phyloP scores from a whole-genome alignment of 148 eudicot species.

The Nyssa sinensis region DNA sequence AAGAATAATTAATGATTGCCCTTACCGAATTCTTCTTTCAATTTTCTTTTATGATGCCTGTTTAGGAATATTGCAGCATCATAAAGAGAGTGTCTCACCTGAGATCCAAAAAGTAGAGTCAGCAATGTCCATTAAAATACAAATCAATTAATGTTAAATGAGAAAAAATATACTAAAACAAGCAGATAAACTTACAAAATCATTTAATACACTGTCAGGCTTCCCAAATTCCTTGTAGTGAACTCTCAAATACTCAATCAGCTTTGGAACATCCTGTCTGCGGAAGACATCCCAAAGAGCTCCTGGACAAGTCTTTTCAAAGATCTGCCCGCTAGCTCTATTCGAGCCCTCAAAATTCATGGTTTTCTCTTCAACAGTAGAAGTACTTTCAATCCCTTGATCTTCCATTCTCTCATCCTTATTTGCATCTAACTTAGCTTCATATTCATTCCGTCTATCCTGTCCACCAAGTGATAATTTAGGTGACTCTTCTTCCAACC shows the following conservation, averaged over 20 bases:
- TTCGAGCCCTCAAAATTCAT: conserved; percentile 39
- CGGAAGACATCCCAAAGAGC: conserved; percentile 92
- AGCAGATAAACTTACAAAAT: conserved; percentile 39
- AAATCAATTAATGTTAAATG: conserved; percentile 1
- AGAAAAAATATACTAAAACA: conserved; percentile 11
- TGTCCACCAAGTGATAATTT: conserved; percentile 28
- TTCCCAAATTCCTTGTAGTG: conserved; percentile 55
- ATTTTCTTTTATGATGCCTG: conserved; percentile 54
- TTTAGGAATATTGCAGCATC: conserved; percentile 59
- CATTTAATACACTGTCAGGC: conserved; percentile 24
- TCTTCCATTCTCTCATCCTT: conserved; percentile 38
- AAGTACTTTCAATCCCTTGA: conserved; percentile 20
- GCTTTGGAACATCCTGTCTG: conserved; percentile 73
- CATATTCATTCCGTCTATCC: conserved; percentile 30
- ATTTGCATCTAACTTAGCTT: conserved; percentile 37
- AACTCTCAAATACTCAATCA: conserved; percentile 53
- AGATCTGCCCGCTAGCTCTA: conserved; percentile 16
- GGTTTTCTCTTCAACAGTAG: conserved; percentile 23
- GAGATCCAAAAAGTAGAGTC: conserved; percentile 28
- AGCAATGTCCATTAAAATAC: conserved; percentile 15
- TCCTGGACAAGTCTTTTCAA: conserved; percentile 44
- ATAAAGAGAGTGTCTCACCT: conserved; percentile 57
- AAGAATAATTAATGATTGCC: background rate
- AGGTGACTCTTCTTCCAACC: conserved; percentile 28
- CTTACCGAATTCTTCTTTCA: conserved; percentile 89